These are phyloP conservation scores for Mycena amicta DNA, from an alignment of 768 basidiomycete genomes.

Conservation along the genomic window DNA sequence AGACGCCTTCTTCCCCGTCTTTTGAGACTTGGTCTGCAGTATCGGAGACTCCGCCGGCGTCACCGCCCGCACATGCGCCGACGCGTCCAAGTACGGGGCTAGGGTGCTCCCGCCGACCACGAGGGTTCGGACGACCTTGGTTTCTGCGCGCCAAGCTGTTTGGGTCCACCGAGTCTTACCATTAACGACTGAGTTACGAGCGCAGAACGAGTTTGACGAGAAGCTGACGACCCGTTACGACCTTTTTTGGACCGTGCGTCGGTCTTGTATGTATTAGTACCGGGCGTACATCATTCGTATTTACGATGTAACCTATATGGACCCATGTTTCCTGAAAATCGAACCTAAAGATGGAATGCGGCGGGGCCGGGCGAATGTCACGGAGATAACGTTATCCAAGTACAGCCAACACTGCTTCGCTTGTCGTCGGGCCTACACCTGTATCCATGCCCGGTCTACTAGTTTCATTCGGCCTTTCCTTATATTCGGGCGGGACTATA, in stretches of 20 bases:
- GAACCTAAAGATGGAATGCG: no score
- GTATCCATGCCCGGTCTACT: no score
- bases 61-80: slow-evolving; percentile 8
- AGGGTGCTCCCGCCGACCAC: slow-evolving; percentile 5
- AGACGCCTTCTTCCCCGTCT: slow-evolving; percentile 26
- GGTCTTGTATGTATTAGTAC: slow-evolving; percentile 26
- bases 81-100: background rate
- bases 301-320: slow-evolving; percentile 14
- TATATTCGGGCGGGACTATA: background rate
- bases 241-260: background rate
- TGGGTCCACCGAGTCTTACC: slow-evolving; percentile 6
- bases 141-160: slow-evolving; percentile 20
- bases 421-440: no score
- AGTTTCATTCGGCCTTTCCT: background rate
- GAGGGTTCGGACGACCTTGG: slow-evolving; percentile 20
- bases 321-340: no score
- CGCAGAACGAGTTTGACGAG: background rate
- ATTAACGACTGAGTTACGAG: background rate
- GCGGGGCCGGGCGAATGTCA: no score
- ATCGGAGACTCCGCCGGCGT: slow-evolving; percentile 16
- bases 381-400: no score
- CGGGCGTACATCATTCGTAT: slow-evolving; percentile 26
- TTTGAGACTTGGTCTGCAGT: slow-evolving; percentile 25
- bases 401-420: no score
- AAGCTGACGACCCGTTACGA: background rate